Conservation (phyloP, 23 red algal species). For the Agarophyton chilense region DNA sequence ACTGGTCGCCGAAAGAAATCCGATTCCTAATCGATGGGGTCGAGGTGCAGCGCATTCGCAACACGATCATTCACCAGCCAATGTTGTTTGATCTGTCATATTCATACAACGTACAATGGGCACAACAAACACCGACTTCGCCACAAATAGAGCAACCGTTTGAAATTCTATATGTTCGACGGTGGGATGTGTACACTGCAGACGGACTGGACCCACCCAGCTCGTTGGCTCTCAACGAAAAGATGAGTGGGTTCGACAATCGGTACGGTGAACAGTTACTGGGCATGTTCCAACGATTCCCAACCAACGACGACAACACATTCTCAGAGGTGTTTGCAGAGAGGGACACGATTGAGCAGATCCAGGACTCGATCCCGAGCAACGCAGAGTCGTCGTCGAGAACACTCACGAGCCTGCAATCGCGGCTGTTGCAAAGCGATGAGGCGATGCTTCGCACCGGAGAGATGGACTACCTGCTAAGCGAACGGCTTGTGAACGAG, state of each 20-base stretch:
- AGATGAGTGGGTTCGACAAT: constrained; percentile 4
- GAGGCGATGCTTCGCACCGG: background rate
- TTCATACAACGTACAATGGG: constrained; percentile 42
- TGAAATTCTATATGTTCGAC: constrained; percentile 21
- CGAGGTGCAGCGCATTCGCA: background rate
- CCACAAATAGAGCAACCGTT: background rate
- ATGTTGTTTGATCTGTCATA: constrained; percentile 37
- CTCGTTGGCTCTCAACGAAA: background rate
- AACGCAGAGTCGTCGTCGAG: background rate
- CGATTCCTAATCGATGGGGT: constrained; percentile 13
- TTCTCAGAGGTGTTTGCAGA: constrained; percentile 11
- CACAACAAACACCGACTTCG: background rate
- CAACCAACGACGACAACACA: constrained; percentile 39
- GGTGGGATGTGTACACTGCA: constrained; percentile 34
- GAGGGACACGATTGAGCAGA: background rate
- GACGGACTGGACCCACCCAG: constrained; percentile 23
- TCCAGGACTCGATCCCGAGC: background rate
- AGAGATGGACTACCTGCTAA: background rate
- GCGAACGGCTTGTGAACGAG: background rate
- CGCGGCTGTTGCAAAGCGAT: background rate
- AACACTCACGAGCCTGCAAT: background rate
- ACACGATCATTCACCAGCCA: constrained; percentile 27
- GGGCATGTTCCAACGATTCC: constrained; percentile 29
- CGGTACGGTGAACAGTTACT: constrained; percentile 18
- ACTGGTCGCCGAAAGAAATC: constrained; percentile 39